Conservation (phyloP, 352 stramenopile species). For the Globisporangium lucens region DNA sequence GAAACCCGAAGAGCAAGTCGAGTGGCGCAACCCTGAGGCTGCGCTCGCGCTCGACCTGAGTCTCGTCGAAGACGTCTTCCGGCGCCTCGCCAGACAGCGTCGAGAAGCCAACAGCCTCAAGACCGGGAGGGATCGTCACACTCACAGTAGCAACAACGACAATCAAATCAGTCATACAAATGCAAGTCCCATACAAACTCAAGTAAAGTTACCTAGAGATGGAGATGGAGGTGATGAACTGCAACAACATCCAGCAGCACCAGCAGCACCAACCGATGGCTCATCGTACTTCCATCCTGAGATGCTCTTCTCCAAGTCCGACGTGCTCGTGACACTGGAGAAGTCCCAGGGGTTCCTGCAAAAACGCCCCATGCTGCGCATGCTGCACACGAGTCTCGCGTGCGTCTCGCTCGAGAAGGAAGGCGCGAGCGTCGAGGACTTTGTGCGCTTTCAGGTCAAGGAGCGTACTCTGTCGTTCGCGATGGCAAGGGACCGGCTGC, state of each 20-base stretch:
- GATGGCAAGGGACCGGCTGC: constrained; percentile 17
- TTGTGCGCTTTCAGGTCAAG: constrained; percentile 47
- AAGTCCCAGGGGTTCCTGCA: constrained; percentile 34
- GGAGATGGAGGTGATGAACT: too few relatives aligned
- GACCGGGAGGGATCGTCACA: background rate
- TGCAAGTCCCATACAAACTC: too few relatives aligned
- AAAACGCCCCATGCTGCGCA: constrained; percentile 55
- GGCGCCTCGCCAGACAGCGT: constrained; percentile 25
- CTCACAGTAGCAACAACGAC: background rate
- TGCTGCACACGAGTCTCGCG: constrained; percentile 48
- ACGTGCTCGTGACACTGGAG: constrained; percentile 50
- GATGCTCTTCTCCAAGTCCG: constrained; percentile 51
- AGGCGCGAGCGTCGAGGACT: constrained; percentile 36
- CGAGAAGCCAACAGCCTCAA: constrained; percentile 16
- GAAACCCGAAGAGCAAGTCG: constrained; percentile 23
- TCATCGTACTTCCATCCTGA: constrained; percentile 25
- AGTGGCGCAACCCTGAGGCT: constrained; percentile 47
- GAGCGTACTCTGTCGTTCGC: constrained; percentile 43
- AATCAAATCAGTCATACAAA: background rate
- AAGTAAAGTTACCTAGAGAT: too few relatives aligned
- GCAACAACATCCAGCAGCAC: background rate
- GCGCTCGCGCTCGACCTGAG: constrained; percentile 46
- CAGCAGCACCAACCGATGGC: background rate
- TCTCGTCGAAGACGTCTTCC: constrained; percentile 58
- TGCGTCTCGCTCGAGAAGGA: constrained; percentile 62